Evolutionary conservation across 2,329 filamentous ascomycete species (phyloP).

Genomic region (Penicillium corylophilum): DNA sequence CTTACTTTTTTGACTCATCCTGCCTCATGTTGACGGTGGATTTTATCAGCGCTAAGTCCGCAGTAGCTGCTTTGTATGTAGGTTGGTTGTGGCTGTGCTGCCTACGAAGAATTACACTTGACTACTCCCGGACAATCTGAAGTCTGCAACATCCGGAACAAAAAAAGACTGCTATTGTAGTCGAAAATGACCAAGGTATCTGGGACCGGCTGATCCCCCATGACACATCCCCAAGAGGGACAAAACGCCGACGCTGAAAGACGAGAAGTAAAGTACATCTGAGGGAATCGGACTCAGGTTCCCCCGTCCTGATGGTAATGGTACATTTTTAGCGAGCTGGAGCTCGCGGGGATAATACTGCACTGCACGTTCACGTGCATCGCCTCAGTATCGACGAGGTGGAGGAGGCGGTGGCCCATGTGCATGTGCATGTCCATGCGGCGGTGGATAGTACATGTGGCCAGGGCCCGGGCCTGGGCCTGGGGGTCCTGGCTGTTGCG

Average conservation of each 20-base stretch:
- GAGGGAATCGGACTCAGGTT: background rate
- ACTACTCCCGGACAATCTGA: too few relatives aligned
- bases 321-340: background rate
- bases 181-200: background rate
- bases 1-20: slow-evolving; percentile 21
- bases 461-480: slow-evolving; percentile 11
- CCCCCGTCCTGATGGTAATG: background rate
- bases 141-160: too few relatives aligned
- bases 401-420: slow-evolving; percentile 7
- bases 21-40: slow-evolving; percentile 23
- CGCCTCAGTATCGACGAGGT: slow-evolving; percentile 13
- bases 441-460: slow-evolving; percentile 16
- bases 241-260: slow-evolving; percentile 14
- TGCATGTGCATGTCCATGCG: slow-evolving; percentile 8
- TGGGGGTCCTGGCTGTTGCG: slow-evolving; percentile 2
- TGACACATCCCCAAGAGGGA: background rate
- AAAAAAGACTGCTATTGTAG: background rate
- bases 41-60: background rate
- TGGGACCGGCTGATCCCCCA: background rate
- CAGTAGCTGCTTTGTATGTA: too few relatives aligned
- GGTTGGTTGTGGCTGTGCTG: background rate
- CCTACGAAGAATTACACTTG: background rate
- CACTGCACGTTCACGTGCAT: background rate
- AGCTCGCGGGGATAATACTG: background rate
- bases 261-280: slow-evolving; percentile 11